Evolutionary conservation across 306 rosid genomes (phyloP).

Genomic region (Pterocarpus santalinus): DNA sequence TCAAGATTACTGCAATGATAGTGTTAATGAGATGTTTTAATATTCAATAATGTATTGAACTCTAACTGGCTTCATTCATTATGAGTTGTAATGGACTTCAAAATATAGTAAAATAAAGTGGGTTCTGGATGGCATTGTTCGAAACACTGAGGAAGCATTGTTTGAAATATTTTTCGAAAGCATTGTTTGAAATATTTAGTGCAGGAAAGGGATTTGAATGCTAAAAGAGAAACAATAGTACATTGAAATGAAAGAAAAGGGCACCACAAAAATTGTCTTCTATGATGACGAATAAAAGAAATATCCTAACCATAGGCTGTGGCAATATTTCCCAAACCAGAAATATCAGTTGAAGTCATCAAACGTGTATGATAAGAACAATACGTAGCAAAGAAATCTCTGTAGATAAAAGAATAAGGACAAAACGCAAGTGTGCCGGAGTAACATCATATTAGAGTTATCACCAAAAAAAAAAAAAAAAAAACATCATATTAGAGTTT

Average conservation of each 20-base stretch:
- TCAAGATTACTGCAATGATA: no score
- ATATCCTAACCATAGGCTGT: background rate
- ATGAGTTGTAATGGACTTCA: background rate
- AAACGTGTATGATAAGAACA: background rate
- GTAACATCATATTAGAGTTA: background rate
- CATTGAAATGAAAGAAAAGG: no score
- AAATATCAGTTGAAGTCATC: background rate
- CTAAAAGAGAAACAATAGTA: no score
- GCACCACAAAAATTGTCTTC: background rate
- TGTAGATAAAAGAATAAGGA: background rate
- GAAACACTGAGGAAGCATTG: no score
- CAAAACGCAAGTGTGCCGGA: background rate
- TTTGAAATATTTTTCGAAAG: no score
- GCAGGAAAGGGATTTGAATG: no score
- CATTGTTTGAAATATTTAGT: no score
- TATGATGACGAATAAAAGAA: background rate
- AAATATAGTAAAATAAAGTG: background rate
- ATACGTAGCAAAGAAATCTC: background rate
- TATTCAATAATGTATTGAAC: no score
- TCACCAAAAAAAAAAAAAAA: no score
- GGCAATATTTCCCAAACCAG: background rate
- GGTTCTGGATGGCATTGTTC: no score
- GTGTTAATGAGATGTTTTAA: no score
- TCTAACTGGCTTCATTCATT: background rate
- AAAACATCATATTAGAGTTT: background rate